These are phyloP conservation scores for Mucor circinelloides DNA, from an alignment of 371 early-diverging fungal genomes.

Conservation along the genomic window DNA sequence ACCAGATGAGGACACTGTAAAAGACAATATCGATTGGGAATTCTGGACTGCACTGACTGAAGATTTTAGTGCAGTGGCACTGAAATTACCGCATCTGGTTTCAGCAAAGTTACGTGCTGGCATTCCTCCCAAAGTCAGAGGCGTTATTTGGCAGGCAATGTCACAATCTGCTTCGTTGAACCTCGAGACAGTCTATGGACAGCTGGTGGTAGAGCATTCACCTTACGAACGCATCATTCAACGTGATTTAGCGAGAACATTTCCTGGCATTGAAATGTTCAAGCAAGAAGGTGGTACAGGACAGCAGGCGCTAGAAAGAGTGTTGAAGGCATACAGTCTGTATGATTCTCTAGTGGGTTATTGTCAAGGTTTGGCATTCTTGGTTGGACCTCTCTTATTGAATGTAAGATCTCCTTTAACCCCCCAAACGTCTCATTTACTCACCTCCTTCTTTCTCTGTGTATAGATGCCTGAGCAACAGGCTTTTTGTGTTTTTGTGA, in stretches of 20 bases:
- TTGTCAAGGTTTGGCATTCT: slow-evolving; percentile 96
- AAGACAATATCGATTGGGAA: slow-evolving; percentile 78
- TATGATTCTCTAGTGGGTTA: slow-evolving; percentile 94
- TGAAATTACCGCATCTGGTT: slow-evolving; percentile 63
- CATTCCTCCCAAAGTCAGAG: slow-evolving; percentile 84
- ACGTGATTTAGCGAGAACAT: slow-evolving; percentile 90
- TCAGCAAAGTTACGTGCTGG: slow-evolving; percentile 79
- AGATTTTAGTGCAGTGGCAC: slow-evolving; percentile 73
- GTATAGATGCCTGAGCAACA: slow-evolving; percentile 87
- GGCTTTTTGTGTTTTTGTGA: slow-evolving; percentile 90
- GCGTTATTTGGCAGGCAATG: slow-evolving; percentile 94
- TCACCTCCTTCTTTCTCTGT: neutral
- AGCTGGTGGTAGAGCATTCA: slow-evolving; percentile 76
- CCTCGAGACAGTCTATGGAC: slow-evolving; percentile 84
- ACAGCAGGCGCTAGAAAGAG: slow-evolving; percentile 78
- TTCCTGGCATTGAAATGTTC: slow-evolving; percentile 88
- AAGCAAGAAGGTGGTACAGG: slow-evolving; percentile 83
- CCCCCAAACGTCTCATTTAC: neutral
- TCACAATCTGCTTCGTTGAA: slow-evolving; percentile 74
- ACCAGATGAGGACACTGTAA: slow-evolving; percentile 23
- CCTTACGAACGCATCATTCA: slow-evolving; percentile 89
- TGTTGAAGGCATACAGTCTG: slow-evolving; percentile 89
- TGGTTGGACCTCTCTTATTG: slow-evolving; percentile 91
- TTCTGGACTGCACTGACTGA: slow-evolving; percentile 92
- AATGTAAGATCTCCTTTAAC: slow-evolving; percentile 58